phyloP scores from a whole-genome alignment of 2,329 filamentous ascomycete species.

The Alternaria rosae region DNA sequence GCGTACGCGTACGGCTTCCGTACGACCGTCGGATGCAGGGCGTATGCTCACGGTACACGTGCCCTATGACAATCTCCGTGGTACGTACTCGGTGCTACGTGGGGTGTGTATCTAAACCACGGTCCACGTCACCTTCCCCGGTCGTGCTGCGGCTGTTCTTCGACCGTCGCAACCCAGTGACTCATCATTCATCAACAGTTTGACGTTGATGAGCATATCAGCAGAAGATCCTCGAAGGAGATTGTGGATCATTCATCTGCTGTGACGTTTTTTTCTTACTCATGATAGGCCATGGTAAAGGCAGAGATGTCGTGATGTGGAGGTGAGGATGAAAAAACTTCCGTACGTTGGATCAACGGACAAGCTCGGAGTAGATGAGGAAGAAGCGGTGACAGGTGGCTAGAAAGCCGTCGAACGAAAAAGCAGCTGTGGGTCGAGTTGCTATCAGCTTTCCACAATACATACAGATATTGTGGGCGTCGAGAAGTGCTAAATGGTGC shows the following conservation, averaged over 20 bases:
- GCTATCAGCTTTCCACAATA: background rate
- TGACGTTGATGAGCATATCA: conserved; percentile 1
- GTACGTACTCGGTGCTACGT: conserved; percentile 10
- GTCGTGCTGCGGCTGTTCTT: conserved; percentile 14
- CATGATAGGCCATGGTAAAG: background rate
- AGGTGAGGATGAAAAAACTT: background rate
- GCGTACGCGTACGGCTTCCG: background rate
- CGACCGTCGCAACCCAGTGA: background rate
- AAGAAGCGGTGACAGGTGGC: background rate
- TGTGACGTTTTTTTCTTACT: background rate
- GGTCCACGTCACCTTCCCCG: conserved; percentile 18
- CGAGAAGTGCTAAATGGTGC: background rate
- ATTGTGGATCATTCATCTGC: background rate
- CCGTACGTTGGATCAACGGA: background rate
- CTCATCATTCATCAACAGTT: background rate
- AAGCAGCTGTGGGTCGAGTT: background rate
- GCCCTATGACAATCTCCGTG: background rate
- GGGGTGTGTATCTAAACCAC: conserved; percentile 12
- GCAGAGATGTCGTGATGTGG: background rate
- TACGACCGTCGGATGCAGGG: background rate
- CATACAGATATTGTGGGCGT: background rate
- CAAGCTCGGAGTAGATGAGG: background rate
- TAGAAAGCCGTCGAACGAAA: conserved; percentile 1
- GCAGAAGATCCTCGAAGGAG: background rate
- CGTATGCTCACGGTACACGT: conserved; percentile 2